phyloP scores from a whole-genome alignment of 1,139 yeast genomes.

The Blastobotrys aristatus region DNA sequence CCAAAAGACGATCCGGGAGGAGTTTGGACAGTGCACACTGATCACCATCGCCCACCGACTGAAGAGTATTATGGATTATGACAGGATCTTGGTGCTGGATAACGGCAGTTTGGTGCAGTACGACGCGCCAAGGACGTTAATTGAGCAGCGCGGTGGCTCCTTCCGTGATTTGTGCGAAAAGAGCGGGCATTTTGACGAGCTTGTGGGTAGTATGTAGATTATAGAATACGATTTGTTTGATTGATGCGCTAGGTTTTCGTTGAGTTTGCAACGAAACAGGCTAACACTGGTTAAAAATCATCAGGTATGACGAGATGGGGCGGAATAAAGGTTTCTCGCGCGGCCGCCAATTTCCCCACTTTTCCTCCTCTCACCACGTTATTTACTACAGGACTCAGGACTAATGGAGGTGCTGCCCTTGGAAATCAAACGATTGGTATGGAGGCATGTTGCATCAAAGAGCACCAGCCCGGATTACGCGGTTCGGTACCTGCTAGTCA shows the following conservation, averaged over 20 bases:
- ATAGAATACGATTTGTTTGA: too few species aligned
- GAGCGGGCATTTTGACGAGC: not conserved
- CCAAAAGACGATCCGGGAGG: slow-evolving; percentile 63
- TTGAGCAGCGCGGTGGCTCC: slow-evolving; percentile 39
- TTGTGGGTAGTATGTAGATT: too few species aligned
- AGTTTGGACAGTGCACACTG: slow-evolving; percentile 61
- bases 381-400: too few species aligned
- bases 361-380: too few species aligned
- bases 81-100: slow-evolving; percentile 61
- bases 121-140: slow-evolving; percentile 53
- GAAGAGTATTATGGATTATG: slow-evolving; percentile 76
- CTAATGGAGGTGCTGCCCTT: not conserved
- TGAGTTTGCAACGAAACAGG: too few species aligned
- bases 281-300: too few species aligned
- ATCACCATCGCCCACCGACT: slow-evolving; percentile 77
- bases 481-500: not conserved
- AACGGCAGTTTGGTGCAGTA: slow-evolving; percentile 64
- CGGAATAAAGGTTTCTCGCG: too few species aligned
- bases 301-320: too few species aligned
- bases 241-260: too few species aligned
- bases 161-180: slow-evolving; percentile 54
- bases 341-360: too few species aligned
- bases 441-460: not conserved
- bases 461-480: too few species aligned
- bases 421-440: not conserved